Conservation (phyloP, 2,329 filamentous ascomycete genomes). For the Zarea fungicola region DNA sequence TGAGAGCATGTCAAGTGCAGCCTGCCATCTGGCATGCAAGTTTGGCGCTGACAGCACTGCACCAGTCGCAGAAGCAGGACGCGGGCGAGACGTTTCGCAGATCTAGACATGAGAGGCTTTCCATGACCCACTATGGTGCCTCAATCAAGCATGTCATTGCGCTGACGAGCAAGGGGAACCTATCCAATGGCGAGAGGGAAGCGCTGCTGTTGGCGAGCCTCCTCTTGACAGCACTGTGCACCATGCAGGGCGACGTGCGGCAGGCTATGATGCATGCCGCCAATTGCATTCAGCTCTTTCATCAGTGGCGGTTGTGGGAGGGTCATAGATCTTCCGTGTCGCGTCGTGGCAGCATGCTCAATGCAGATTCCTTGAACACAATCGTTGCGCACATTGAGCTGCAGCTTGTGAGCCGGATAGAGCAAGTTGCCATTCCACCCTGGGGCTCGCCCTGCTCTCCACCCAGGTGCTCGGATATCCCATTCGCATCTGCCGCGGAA, state of each 20-base stretch:
- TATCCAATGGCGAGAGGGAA: slow-evolving; percentile 3
- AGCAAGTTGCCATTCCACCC: background rate
- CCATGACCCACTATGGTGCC: slow-evolving; percentile 6
- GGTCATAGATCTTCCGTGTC: background rate
- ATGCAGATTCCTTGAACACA: background rate
- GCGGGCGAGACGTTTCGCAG: background rate
- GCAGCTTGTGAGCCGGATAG: background rate
- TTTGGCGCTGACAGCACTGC: slow-evolving; percentile 3
- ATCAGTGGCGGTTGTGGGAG: slow-evolving; percentile 8
- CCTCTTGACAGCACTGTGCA: slow-evolving; percentile 5
- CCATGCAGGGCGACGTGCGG: background rate
- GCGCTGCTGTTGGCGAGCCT: slow-evolving; percentile 4
- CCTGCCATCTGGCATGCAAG: slow-evolving; percentile 11
- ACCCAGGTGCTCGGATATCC: background rate
- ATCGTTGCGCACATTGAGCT: slow-evolving; percentile 2
- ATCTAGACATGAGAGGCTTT: background rate
- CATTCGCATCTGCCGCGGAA: background rate
- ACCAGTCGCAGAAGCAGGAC: background rate
- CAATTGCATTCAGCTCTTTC: slow-evolving; percentile 8
- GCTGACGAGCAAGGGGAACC: background rate
- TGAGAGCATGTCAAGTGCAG: slow-evolving; percentile 5
- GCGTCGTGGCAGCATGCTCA: background rate
- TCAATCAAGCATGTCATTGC: slow-evolving; percentile 6
- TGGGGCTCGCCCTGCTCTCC: background rate
- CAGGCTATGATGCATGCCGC: slow-evolving; percentile 7